Evolutionary conservation across 306 rosid genomes (phyloP).

Genomic region (Lathyrus aphaca): DNA sequence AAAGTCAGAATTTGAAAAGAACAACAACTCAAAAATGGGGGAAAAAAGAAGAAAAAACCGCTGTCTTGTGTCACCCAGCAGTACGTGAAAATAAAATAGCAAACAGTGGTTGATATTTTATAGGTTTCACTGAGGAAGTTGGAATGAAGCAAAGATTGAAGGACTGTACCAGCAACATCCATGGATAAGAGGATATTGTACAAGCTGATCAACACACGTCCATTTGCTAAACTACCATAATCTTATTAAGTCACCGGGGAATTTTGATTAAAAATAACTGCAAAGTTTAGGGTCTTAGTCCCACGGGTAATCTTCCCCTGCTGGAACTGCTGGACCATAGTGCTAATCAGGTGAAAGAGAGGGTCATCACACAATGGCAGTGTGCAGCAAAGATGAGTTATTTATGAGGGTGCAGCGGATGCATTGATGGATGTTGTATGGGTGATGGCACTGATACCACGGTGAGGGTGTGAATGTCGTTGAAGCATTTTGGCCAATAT

Average conservation of each 20-base stretch:
- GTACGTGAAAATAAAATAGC: background rate
- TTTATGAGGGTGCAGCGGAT: background rate
- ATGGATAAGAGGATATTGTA: background rate
- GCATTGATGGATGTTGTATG: background rate
- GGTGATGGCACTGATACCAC: background rate
- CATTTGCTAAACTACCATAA: background rate
- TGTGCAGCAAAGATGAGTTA: background rate
- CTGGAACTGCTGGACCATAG: background rate
- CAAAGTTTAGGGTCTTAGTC: background rate
- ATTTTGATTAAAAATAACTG: background rate
- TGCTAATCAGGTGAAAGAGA: background rate
- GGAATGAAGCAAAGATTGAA: background rate
- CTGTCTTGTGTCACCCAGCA: background rate
- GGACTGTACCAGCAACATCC: constrained; percentile 1
- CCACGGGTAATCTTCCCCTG: background rate
- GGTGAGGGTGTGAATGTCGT: background rate
- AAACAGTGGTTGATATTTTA: background rate
- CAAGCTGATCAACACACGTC: background rate
- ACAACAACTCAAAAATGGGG: background rate
- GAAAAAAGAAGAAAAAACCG: background rate
- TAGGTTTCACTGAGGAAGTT: background rate
- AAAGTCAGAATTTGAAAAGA: background rate
- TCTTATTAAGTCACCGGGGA: background rate
- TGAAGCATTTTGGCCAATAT: background rate
- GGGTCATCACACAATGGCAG: background rate